Conservation (phyloP, 495 filamentous ascomycete genomes). For the Penicillium roqueforti region DNA sequence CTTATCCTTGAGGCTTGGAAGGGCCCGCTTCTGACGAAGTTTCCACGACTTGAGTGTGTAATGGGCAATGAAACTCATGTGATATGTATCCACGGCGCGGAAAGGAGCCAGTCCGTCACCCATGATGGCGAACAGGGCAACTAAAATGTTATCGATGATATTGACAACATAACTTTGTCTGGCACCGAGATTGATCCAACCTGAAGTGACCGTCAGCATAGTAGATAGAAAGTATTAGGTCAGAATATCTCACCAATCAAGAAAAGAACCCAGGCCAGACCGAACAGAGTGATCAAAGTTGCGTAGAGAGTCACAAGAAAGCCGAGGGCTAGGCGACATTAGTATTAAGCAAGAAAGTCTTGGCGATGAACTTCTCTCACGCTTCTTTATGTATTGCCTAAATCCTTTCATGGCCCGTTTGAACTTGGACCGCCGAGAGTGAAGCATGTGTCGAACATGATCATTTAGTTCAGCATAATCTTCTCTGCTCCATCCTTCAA, state of each 20-base stretch:
- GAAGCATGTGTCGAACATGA: slow-evolving; percentile 76
- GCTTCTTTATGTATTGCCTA: slow-evolving; percentile 64
- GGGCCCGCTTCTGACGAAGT: slow-evolving; percentile 54
- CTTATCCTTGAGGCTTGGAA: slow-evolving; percentile 62
- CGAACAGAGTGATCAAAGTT: slow-evolving; percentile 75
- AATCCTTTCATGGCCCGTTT: slow-evolving; percentile 73
- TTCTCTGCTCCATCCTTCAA: slow-evolving; percentile 65
- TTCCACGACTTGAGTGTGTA: slow-evolving; percentile 70
- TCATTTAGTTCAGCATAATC: slow-evolving; percentile 73
- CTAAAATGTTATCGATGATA: slow-evolving; percentile 71
- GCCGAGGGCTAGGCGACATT: slow-evolving; percentile 51
- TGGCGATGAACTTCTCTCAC: slow-evolving; percentile 32
- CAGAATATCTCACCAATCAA: slow-evolving; percentile 54
- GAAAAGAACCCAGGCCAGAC: slow-evolving; percentile 78
- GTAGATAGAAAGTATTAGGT: neutral
- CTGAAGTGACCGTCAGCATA: slow-evolving; percentile 15
- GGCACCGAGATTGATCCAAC: slow-evolving; percentile 79
- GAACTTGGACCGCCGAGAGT: slow-evolving; percentile 70
- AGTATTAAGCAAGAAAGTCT: neutral
- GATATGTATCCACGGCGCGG: slow-evolving; percentile 73
- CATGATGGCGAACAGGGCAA: slow-evolving; percentile 72
- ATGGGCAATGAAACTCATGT: slow-evolving; percentile 68
- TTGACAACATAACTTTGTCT: slow-evolving; percentile 66
- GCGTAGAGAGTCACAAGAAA: slow-evolving; percentile 75
- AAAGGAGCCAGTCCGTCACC: slow-evolving; percentile 76